phyloP scores from a whole-genome alignment of 2,329 filamentous ascomycete genomes.

The Hypomyces rosellus region DNA sequence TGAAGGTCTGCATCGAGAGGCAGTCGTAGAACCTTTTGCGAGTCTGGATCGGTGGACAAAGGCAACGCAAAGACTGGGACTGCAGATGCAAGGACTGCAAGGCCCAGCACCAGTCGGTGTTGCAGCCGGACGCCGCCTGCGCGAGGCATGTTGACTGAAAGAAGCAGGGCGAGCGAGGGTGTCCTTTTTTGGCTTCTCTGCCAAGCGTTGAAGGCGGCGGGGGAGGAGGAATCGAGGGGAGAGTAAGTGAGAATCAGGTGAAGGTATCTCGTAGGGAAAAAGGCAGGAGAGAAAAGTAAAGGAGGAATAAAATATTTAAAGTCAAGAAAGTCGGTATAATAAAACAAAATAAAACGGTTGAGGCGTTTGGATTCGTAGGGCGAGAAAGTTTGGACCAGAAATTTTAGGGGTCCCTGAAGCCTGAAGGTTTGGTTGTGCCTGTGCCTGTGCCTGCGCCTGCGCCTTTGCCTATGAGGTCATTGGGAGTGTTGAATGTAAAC shows the following conservation, averaged over 20 bases:
- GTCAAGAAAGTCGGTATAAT: no score
- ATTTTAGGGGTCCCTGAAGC: no score
- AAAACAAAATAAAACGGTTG: no score
- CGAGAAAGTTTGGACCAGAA: no score
- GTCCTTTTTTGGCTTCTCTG: background rate
- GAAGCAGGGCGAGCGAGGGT: background rate
- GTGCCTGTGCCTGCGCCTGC: no score
- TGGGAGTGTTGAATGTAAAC: no score
- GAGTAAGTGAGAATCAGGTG: background rate
- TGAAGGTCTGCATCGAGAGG: constrained; percentile 2
- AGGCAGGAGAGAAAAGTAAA: background rate
- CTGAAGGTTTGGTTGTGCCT: no score
- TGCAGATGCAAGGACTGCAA: background rate
- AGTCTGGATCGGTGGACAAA: background rate
- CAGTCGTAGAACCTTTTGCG: constrained; percentile 4
- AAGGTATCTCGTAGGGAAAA: no score
- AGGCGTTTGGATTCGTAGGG: no score
- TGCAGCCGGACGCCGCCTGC: constrained; percentile 1
- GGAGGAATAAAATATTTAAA: no score
- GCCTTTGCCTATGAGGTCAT: constrained; percentile 10
- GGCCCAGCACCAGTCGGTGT: constrained; percentile 3
- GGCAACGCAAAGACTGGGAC: background rate
- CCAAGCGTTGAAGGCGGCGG: background rate
- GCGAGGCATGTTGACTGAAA: constrained; percentile 4
- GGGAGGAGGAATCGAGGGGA: background rate